Conservation (phyloP, 1,139 yeast species). For the Debaryomyces coudertii region DNA sequence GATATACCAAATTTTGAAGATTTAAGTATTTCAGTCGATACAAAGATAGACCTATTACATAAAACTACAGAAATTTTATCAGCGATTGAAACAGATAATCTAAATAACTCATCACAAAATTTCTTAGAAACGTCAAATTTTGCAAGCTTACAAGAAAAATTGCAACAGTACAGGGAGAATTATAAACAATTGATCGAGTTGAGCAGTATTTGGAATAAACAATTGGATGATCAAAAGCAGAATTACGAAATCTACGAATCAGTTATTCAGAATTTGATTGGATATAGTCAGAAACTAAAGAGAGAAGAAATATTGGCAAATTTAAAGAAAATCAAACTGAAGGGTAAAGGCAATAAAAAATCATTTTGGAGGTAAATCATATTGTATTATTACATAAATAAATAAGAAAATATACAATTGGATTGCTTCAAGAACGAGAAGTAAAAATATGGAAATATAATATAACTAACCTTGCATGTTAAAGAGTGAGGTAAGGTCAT, state of each 20-base stretch:
- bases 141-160: constrained; percentile 30
- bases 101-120: constrained; percentile 36
- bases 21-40: constrained; percentile 26
- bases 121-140: constrained; percentile 24
- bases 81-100: constrained; percentile 38
- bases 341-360: constrained; percentile 23
- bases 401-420: not conserved
- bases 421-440: not conserved
- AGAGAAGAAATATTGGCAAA: constrained; percentile 51
- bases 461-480: constrained; percentile 23
- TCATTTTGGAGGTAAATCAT: constrained; percentile 7
- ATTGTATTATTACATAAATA: constrained; percentile 1
- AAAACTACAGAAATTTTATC: constrained; percentile 34
- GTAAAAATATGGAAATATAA: not conserved
- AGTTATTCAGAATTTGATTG: constrained; percentile 71
- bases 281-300: constrained; percentile 63
- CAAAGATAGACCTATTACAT: constrained; percentile 21
- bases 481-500: constrained; percentile 38
- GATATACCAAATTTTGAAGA: constrained; percentile 30
- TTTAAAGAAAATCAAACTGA: constrained; percentile 32
- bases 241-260: constrained; percentile 69
- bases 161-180: constrained; percentile 31
- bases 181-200: constrained; percentile 36
- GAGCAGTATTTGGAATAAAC: constrained; percentile 53
- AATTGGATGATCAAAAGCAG: constrained; percentile 43